phyloP scores from a whole-genome alignment of 768 basidiomycete species.

The Russula virescens region DNA sequence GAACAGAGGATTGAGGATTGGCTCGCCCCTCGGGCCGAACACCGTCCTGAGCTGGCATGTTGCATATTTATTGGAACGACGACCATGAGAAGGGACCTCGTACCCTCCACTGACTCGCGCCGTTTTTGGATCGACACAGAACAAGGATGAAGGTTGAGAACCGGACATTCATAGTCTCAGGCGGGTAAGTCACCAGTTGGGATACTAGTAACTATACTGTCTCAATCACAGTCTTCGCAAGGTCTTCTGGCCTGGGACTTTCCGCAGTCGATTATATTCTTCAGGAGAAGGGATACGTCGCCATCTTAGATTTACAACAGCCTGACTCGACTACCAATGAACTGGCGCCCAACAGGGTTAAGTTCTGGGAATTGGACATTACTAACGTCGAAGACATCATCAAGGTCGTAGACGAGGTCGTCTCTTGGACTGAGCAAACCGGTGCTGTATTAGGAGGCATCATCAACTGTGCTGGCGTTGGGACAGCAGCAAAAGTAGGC shows the following conservation, averaged over 20 bases:
- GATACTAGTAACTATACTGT: neutral
- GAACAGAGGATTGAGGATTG: too few species aligned
- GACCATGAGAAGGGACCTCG: too few species aligned
- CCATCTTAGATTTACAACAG: conserved; percentile 46
- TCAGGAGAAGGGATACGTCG: conserved; percentile 28
- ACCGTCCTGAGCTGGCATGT: too few species aligned
- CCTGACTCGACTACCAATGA: conserved; percentile 23
- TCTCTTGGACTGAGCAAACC: conserved; percentile 30
- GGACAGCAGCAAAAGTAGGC: conserved; percentile 30
- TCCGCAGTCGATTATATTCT: conserved; percentile 46
- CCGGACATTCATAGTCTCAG: conserved; percentile 52
- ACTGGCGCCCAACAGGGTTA: neutral
- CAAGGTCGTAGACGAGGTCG: conserved; percentile 26
- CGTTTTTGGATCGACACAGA: neutral
- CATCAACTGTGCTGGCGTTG: conserved; percentile 54
- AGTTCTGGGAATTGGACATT: conserved; percentile 28
- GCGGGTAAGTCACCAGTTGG: conserved; percentile 39
- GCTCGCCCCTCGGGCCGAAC: too few species aligned
- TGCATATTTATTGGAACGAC: too few species aligned
- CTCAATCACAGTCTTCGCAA: conserved; percentile 23
- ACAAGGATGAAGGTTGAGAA: conserved; percentile 43
- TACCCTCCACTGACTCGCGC: neutral
- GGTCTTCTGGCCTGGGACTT: conserved; percentile 53
- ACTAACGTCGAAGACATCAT: conserved; percentile 27
- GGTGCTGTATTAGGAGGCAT: conserved; percentile 50